Evolutionary conservation across 2,329 filamentous ascomycete genomes (phyloP).

Genomic region (Pleomassaria siparia): DNA sequence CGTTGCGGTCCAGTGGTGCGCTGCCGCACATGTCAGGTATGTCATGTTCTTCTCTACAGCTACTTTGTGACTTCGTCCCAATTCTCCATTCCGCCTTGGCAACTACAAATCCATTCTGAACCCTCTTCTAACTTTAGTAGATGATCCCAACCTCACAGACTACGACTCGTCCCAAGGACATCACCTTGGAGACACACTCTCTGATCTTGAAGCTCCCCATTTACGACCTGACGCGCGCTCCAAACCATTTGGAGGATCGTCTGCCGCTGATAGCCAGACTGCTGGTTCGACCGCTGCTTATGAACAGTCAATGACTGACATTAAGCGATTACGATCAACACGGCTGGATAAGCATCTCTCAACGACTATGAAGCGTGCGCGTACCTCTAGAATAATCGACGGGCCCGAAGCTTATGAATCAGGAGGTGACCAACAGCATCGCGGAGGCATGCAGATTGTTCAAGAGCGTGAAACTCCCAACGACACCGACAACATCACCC

Average conservation of each 20-base stretch:
- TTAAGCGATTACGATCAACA: constrained; percentile 86
- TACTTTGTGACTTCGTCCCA: constrained; percentile 19
- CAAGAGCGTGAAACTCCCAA: constrained; percentile 73
- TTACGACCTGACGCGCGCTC: constrained; percentile 69
- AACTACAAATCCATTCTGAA: constrained; percentile 33
- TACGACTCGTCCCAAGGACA: constrained; percentile 69
- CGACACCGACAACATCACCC: constrained; percentile 76
- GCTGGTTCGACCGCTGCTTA: constrained; percentile 68
- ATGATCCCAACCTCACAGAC: constrained; percentile 68
- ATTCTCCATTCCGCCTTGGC: constrained; percentile 9
- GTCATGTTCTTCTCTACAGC: constrained; percentile 17
- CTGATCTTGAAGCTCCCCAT: constrained; percentile 54
- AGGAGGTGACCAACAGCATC: constrained; percentile 62
- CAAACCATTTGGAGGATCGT: constrained; percentile 69
- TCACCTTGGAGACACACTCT: constrained; percentile 51
- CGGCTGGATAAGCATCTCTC: constrained; percentile 93
- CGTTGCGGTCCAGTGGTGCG: constrained; percentile 79
- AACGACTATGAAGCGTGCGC: constrained; percentile 85
- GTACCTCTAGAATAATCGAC: constrained; percentile 90
- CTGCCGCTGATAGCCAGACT: constrained; percentile 55
- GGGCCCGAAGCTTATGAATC: constrained; percentile 75
- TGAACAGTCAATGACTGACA: constrained; percentile 94
- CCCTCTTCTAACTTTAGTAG: too few relatives aligned
- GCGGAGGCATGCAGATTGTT: constrained; percentile 71
- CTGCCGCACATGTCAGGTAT: constrained; percentile 70